Evolutionary conservation across 2,329 filamentous ascomycete species (phyloP).

Genomic region (Curvularia hawaiiensis): DNA sequence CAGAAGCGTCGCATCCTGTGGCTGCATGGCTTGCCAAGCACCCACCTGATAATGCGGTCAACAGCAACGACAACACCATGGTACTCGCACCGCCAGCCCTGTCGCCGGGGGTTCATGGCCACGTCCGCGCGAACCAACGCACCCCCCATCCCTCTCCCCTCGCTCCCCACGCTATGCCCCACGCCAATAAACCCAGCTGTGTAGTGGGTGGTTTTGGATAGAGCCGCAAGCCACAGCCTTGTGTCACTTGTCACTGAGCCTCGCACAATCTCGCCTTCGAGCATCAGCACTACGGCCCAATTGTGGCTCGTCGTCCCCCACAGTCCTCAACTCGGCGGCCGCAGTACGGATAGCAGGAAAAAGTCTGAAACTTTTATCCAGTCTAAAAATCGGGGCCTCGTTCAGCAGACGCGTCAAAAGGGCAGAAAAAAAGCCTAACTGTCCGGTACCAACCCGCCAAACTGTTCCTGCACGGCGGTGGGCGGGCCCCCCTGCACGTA

Average conservation of each 20-base stretch:
- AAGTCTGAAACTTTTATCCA: constrained; percentile 18
- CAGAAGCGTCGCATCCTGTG: constrained; percentile 5
- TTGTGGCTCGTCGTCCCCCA: constrained; percentile 6
- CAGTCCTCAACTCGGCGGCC: constrained; percentile 4
- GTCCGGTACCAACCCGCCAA: constrained; percentile 6
- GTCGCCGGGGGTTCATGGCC: background rate
- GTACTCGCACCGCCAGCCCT: background rate
- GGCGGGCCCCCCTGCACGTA: constrained; percentile 2
- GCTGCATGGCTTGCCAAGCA: constrained; percentile 5
- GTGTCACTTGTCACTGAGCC: constrained; percentile 1
- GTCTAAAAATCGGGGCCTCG: constrained; percentile 14
- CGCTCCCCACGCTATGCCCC: background rate
- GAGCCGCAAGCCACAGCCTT: constrained; percentile 6
- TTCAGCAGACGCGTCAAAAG: constrained; percentile 13
- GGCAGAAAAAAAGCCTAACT: constrained; percentile 9
- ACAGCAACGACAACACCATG: background rate
- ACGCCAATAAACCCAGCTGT: background rate
- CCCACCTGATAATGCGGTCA: constrained; percentile 4
- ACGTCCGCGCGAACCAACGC: background rate
- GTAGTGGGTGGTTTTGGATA: background rate
- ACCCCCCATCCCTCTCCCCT: constrained; percentile 2
- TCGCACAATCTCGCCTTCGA: constrained; percentile 14
- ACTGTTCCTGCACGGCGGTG: constrained; percentile 12
- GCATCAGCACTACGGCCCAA: constrained; percentile 15
- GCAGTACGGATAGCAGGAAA: constrained; percentile 8